A percentile compares a stretch with the other conserved stretches of the same genome.
Evolutionary conservation across 495 filamentous ascomycete genomes (phyloP).

Genomic region (Pseudomonodictys pantanalensis): DNA sequence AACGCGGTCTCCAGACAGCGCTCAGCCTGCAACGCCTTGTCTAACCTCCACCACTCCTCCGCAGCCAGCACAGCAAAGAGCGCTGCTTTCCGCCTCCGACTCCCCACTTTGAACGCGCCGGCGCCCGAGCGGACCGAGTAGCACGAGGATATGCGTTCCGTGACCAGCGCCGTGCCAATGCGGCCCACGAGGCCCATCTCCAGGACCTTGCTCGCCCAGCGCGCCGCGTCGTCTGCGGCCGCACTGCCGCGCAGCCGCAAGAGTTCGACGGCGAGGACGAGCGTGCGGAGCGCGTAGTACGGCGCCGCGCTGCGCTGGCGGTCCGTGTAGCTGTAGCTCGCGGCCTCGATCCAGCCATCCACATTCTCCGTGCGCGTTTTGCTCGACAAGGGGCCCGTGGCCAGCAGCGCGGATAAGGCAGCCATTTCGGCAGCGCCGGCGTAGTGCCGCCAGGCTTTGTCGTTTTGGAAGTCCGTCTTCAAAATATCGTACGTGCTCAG

Average conservation of each 20-base stretch:
- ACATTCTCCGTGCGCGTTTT: constrained; percentile 75
- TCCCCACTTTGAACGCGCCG: constrained; percentile 63
- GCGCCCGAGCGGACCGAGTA: constrained; percentile 69
- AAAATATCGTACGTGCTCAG: constrained; percentile 87
- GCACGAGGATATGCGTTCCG: constrained; percentile 79
- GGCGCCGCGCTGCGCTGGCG: constrained; percentile 62
- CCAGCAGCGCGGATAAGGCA: constrained; percentile 75
- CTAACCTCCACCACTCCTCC: constrained; percentile 73
- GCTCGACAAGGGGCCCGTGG: constrained; percentile 63
- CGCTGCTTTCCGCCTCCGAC: constrained; percentile 74
- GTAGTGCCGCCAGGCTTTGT: constrained; percentile 95
- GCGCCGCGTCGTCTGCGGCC: constrained; percentile 80
- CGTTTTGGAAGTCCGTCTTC: constrained; percentile 80
- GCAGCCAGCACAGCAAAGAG: constrained; percentile 85
- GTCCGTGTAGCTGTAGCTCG: constrained; percentile 86
- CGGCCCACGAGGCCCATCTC: constrained; percentile 72
- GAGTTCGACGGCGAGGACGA: constrained; percentile 75
- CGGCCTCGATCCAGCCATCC: constrained; percentile 80
- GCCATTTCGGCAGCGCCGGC: constrained; percentile 92
- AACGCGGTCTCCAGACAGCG: constrained; percentile 70
- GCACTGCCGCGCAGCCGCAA: constrained; percentile 72
- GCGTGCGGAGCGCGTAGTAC: constrained; percentile 72
- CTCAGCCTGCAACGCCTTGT: constrained; percentile 66
- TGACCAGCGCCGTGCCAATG: constrained; percentile 73
- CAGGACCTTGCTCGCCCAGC: constrained; percentile 75